Evolutionary conservation across 331 rosid species (phyloP).

Genomic region (Acacia concinna): DNA sequence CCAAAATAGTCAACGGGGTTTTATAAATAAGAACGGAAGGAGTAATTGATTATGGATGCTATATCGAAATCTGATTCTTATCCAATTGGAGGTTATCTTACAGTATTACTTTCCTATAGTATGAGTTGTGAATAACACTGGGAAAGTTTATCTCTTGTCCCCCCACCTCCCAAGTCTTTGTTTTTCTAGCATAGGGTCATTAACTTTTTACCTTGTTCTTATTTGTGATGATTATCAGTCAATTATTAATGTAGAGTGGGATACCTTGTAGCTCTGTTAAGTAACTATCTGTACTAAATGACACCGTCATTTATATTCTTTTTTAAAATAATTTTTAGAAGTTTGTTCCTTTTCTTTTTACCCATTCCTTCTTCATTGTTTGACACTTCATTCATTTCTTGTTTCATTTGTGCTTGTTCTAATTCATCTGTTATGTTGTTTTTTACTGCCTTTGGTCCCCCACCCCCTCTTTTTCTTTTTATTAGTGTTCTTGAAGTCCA

Average conservation of each 20-base stretch:
- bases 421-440: neutral
- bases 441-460: neutral
- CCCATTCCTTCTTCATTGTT: neutral
- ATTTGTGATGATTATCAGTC: neutral
- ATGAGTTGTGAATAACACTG: neutral
- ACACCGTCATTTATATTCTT: neutral
- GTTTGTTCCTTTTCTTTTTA: slow-evolving; percentile 10
- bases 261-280: neutral
- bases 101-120: neutral
- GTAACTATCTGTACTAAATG: neutral
- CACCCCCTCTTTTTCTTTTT: neutral
- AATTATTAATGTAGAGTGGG: neutral
- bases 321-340: neutral
- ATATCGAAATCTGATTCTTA: neutral
- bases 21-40: no score
- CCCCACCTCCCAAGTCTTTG: neutral
- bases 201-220: neutral
- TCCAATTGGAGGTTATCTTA: neutral
- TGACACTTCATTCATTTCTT: slow-evolving; percentile 18
- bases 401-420: slow-evolving; percentile 21
- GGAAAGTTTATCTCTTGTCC: neutral
- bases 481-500: slow-evolving; percentile 11
- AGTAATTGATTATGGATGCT: neutral
- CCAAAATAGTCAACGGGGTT: no score
- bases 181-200: neutral